Conservation (phyloP, 2,329 filamentous ascomycete species). For the Colletotrichum costaricense region DNA sequence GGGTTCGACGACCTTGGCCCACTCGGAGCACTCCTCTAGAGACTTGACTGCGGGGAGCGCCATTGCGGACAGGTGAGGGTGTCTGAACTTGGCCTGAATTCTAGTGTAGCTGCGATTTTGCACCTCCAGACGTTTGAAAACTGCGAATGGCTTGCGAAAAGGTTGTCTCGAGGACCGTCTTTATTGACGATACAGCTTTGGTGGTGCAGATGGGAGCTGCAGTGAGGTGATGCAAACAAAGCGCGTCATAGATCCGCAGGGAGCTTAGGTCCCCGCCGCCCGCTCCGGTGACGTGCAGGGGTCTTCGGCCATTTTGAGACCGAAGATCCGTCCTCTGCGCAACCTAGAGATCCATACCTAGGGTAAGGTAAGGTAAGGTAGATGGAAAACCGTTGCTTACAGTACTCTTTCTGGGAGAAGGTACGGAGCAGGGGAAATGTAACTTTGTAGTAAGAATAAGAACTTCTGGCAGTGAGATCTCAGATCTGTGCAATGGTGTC, state of each 20-base stretch:
- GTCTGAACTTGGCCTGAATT: no score
- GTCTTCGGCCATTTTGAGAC: constrained; percentile 17
- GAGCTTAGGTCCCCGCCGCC: constrained; percentile 5
- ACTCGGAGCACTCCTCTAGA: constrained; percentile 81
- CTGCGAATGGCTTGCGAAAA: background rate
- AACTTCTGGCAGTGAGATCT: background rate
- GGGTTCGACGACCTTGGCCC: constrained; percentile 78
- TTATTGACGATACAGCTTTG: background rate
- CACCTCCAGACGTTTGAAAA: background rate
- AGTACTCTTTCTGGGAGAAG: background rate
- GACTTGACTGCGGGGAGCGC: constrained; percentile 78
- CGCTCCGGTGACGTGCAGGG: constrained; percentile 1
- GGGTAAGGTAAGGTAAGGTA: no score
- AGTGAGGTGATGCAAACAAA: constrained; percentile 17
- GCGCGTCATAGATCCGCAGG: constrained; percentile 32
- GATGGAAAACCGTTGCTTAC: background rate
- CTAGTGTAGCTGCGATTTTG: background rate
- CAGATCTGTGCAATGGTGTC: background rate
- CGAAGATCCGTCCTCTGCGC: background rate
- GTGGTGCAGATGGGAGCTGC: background rate
- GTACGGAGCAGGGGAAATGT: background rate
- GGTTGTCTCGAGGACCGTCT: background rate
- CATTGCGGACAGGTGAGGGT: constrained; percentile 56
- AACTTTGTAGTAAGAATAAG: background rate
- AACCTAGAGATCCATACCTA: background rate